Percentiles rank a stretch among this genome's conserved stretches.
phyloP scores from a whole-genome alignment of 2,329 filamentous ascomycete species.

The Penicillium polonicum region DNA sequence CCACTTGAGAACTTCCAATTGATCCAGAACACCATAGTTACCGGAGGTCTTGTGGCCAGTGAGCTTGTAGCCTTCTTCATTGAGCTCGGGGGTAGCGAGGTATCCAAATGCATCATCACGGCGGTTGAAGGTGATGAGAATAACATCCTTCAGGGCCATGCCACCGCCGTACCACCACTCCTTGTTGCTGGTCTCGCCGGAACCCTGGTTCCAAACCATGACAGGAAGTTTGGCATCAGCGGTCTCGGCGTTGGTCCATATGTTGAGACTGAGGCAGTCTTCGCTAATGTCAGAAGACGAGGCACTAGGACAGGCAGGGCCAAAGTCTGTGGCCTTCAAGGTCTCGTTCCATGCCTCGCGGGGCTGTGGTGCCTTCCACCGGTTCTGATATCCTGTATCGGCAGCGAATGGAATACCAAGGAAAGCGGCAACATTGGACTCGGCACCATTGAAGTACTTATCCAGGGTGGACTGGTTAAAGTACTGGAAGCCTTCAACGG shows the following conservation, averaged over 20 bases:
- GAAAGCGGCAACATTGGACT: slow-evolving; percentile 23
- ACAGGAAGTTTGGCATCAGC: slow-evolving; percentile 27
- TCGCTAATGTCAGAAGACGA: slow-evolving; percentile 24
- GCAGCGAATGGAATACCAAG: slow-evolving; percentile 27
- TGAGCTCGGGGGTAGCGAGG: slow-evolving; percentile 28
- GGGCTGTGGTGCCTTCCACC: slow-evolving; percentile 26
- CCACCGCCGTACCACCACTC: slow-evolving; percentile 30
- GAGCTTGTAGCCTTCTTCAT: slow-evolving; percentile 20
- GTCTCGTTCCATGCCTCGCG: slow-evolving; percentile 23
- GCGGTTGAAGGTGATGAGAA: slow-evolving; percentile 31
- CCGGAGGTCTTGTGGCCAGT: slow-evolving; percentile 29
- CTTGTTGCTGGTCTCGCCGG: slow-evolving; percentile 28
- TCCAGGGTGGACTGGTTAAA: slow-evolving; percentile 24
- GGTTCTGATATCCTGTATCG: slow-evolving; percentile 26
- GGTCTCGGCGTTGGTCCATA: slow-evolving; percentile 29
- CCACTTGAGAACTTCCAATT: slow-evolving; percentile 57
- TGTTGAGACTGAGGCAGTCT: slow-evolving; percentile 36
- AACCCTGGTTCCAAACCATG: slow-evolving; percentile 33
- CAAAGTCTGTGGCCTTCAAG: slow-evolving; percentile 17
- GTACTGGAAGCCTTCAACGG: slow-evolving; percentile 22
- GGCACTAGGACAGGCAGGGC: slow-evolving; percentile 20
- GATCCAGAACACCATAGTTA: slow-evolving; percentile 49
- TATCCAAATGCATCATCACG: slow-evolving; percentile 31
- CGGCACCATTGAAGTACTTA: slow-evolving; percentile 21
- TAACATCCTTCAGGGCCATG: slow-evolving; percentile 30